Evolutionary conservation across 129 eudicot genomes (phyloP).

Genomic region (Helichrysum umbraculigerum): DNA sequence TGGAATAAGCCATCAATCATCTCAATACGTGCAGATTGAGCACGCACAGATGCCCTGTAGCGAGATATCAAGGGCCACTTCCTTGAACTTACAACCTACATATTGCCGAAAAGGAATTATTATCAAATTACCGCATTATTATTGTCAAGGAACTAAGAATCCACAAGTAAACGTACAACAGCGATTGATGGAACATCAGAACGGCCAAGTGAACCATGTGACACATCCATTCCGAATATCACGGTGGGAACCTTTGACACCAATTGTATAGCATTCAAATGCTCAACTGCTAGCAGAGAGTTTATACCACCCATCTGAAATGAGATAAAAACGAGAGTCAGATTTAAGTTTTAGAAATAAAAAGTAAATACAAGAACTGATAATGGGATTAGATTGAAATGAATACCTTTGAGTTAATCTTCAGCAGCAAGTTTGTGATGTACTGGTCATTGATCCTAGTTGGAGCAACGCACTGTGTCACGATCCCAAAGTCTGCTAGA

Average conservation of each 20-base stretch:
- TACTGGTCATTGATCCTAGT: conserved; percentile 68
- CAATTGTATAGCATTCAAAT: conserved; percentile 37
- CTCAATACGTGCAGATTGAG: conserved; percentile 63
- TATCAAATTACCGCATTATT: not conserved
- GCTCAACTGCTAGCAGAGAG: conserved; percentile 55
- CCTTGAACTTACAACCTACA: conserved; percentile 70
- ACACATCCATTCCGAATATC: conserved; percentile 83
- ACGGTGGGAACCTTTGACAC: conserved; percentile 62
- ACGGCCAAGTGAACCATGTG: conserved; percentile 81
- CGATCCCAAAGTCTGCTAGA: conserved; percentile 59
- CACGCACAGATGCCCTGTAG: conserved; percentile 64
- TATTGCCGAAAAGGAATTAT: not conserved
- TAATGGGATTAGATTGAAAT: not conserved
- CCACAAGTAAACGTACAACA: conserved; percentile 43
- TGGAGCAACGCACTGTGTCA: conserved; percentile 85
- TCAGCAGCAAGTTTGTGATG: conserved; percentile 65
- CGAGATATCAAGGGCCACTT: conserved; percentile 67
- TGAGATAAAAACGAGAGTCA: not conserved
- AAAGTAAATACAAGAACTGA: not conserved
- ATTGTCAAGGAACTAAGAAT: not conserved
- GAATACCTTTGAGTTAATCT: conserved; percentile 73
- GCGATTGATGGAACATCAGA: conserved; percentile 82
- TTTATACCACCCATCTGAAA: conserved; percentile 79
- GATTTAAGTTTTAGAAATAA: not conserved
- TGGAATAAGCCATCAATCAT: conserved; percentile 65